Conservation (phyloP, 2,329 filamentous ascomycete genomes). For the Fusarium dlaminii region DNA sequence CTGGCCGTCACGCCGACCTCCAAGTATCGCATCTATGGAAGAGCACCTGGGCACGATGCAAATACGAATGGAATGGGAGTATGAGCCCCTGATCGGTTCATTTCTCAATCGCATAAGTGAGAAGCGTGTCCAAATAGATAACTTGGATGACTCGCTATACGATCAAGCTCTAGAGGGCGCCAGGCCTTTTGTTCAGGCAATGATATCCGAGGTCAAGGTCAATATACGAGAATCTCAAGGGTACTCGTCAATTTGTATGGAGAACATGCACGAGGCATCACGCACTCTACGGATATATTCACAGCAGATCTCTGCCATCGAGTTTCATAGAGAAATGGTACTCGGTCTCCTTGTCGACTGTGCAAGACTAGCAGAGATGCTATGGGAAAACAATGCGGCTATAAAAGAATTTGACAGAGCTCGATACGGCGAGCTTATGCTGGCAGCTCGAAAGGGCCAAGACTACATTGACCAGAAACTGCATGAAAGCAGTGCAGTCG, state of each 20-base stretch:
- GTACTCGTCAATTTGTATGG: neutral
- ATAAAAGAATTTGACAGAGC: neutral
- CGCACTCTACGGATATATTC: neutral
- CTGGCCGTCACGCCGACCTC: neutral
- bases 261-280: neutral
- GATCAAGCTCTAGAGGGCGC: neutral
- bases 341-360: neutral
- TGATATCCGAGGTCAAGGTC: neutral
- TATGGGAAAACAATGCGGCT: neutral
- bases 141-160: neutral
- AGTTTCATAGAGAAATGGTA: neutral
- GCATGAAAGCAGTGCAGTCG: neutral
- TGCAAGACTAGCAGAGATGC: neutral
- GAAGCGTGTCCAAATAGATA: neutral
- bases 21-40: neutral
- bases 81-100: neutral
- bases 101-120: neutral
- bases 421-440: neutral
- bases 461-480: neutral
- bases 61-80: neutral
- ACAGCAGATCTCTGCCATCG: neutral
- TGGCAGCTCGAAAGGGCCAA: neutral
- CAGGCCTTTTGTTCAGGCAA: neutral
- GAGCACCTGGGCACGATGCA: neutral
- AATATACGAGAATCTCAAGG: neutral